Base-by-base conservation (phyloP, 805 yeast species). In the Isabelozyma rhagii region DNA sequence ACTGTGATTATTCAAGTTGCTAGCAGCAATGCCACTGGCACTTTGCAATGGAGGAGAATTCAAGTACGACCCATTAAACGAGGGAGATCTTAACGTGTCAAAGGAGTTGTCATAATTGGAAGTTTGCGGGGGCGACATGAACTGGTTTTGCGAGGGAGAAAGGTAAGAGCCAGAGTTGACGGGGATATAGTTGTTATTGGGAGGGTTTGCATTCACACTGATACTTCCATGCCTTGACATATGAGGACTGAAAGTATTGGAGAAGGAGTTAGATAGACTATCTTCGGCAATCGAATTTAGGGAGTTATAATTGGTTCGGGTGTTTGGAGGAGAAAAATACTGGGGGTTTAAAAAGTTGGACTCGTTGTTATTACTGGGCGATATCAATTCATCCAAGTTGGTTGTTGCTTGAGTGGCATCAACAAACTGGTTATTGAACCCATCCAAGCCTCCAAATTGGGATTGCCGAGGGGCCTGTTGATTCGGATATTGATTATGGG, bases 251-350 rank as follows among this genome's bases (percentile, higher is more conserved):
- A 64, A 63, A 3, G 69, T 49, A 31, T 43, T 43, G 29, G 42
- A 46, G 18, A 50, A 51, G 39, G 51, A 52, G 25, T 45, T 46
- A 8, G 50, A 48, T 38, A 54, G 47, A 10, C 61, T 56, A 45
- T 61, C 64, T 50, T 70, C 74, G 11, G 71, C 68, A 41, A 71
- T 71, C 2, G 71, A 55, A 49, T 68, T 65, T 41, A 71, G 61
- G 39, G 61, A 53, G 54, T 60, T 58, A 48, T 56, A 69, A 10
- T 53, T 52, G 11, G 58, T 47, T 11, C 52, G 47, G 36, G 63
- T 60, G 10, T 62, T 59, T 9, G 68, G 64, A 3, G 79, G 79
- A 4, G 76, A 71, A 46, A 74, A 74, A 54, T 72, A 74, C 50
- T 71, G 75, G 5, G 75, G 63, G 39, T 68, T 67, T 27, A 67